Conservation (phyloP, 345 rosid genomes). For the Euphorbia lathyris region DNA sequence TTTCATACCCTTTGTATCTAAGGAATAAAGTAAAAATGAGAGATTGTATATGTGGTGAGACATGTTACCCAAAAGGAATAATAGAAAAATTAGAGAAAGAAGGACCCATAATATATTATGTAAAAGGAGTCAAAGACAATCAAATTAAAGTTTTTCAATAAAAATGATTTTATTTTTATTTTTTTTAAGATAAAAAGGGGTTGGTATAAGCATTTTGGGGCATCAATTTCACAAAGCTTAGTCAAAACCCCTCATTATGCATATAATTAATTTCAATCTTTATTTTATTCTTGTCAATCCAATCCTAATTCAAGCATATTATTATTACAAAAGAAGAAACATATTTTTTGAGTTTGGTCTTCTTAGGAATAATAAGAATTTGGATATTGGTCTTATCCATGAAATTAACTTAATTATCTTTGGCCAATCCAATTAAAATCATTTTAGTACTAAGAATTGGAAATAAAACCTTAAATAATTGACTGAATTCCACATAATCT, state of each 20-base stretch:
- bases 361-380: not conserved
- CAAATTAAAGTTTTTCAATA: not conserved
- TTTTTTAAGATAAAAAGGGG: not conserved
- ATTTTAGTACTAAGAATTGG: not conserved
- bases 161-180: not conserved
- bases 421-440: not conserved
- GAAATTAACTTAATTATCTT: not conserved
- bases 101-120: not conserved
- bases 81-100: not conserved
- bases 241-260: slow-evolving; percentile 1
- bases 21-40: not conserved
- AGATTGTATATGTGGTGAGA: not conserved
- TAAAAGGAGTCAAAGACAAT: slow-evolving; percentile 3
- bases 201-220: not conserved
- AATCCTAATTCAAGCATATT: not conserved
- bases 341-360: not conserved
- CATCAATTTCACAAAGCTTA: slow-evolving; percentile 18
- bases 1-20: not conserved
- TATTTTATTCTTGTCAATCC: not conserved
- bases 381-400: not conserved
- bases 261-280: not conserved
- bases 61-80: not conserved
- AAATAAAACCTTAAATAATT: too few relatives aligned
- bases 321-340: not conserved
- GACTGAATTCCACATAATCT: too few relatives aligned